Evolutionary conservation across 495 filamentous ascomycete genomes (phyloP), one percentile per base, ranked within the genome.

Genomic region (Alectoria sarmentosa): DNA sequence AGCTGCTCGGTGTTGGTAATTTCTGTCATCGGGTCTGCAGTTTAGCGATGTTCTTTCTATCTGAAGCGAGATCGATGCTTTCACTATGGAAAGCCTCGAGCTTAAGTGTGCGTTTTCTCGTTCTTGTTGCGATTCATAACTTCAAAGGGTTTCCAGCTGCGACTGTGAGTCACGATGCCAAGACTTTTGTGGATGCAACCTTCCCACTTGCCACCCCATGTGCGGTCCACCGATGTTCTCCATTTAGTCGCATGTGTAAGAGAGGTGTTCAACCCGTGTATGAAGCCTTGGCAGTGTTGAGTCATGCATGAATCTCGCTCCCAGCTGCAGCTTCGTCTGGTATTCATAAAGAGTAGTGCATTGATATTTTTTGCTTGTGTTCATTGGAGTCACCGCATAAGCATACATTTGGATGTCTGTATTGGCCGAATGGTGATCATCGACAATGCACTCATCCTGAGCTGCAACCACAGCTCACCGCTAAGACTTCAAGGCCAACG

Each of bases 1-100:
- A 63, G 49, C 37, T 63, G 61, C 21, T 63, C 61, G 26, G 48
- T 63, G 48, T 56, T 63, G 13, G 49, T 63, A 14, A 63, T 63
- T 39, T 63, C 61, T 54, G 41, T 63, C 38, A 39, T 32, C 19
- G 36, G 8, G 48, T 36, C 15, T 44, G 26, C 58, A 21, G 21
- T 60, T 44, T 14, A 1, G 23, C 14, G 21, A 60, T 44, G 17
- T 0, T 14, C 11, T 32, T 21, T 28, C 26, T 32, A 4, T 32
- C 4, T 54, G 28, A 54, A 32, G 6, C 28, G 14, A 32, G 0
- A 4, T 17, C 11, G 1, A 6, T 54, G 3, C 2, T 32, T 32
- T 6, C 0, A 30, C 11, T 3, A 5, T 8, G 49, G n/a, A 32
- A 7, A 1, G 10, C 48, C 3, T 48, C 8, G 14, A 44, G 8